Evolutionary conservation across 169 alveolate species (phyloP).

Genomic region (Eimeria mitis): DNA sequence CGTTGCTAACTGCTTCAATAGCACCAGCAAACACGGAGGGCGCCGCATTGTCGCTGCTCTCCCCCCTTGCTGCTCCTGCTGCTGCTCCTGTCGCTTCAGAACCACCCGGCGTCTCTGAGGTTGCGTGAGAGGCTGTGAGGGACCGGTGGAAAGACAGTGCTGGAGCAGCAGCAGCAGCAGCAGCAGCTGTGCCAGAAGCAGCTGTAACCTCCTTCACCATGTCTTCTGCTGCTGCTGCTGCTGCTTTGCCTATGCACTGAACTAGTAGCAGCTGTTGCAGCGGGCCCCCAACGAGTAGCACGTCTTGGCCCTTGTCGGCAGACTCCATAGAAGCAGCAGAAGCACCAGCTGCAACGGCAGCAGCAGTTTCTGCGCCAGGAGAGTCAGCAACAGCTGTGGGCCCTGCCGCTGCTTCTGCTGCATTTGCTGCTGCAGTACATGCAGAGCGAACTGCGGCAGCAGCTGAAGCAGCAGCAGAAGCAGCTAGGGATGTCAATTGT

Average conservation of each 20-base stretch:
- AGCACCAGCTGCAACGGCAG: constrained; percentile 36
- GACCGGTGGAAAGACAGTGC: background rate
- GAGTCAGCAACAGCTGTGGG: constrained; percentile 67
- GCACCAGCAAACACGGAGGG: background rate
- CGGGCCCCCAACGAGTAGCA: background rate
- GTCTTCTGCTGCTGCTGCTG: constrained; percentile 55
- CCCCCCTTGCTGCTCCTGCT: constrained; percentile 12
- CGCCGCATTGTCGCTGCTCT: background rate
- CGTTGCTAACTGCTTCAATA: background rate
- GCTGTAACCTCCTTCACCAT: constrained; percentile 63
- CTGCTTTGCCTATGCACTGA: constrained; percentile 40
- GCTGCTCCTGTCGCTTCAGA: constrained; percentile 30
- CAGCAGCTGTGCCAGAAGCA: constrained; percentile 40
- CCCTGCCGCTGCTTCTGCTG: constrained; percentile 67
- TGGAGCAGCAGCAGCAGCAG: constrained; percentile 44
- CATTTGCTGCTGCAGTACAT: constrained; percentile 72
- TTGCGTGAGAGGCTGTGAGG: background rate
- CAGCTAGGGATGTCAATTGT: background rate
- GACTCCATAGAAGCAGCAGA: background rate
- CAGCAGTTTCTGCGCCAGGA: constrained; percentile 20
- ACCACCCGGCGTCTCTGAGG: background rate
- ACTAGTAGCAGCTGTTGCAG: constrained; percentile 38
- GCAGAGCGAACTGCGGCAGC: constrained; percentile 42
- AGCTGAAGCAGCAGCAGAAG: constrained; percentile 68
- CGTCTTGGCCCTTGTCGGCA: background rate